Conservation (phyloP, 176 grass and related monocot species). For the Rhipidocladum racemiflorum region DNA sequence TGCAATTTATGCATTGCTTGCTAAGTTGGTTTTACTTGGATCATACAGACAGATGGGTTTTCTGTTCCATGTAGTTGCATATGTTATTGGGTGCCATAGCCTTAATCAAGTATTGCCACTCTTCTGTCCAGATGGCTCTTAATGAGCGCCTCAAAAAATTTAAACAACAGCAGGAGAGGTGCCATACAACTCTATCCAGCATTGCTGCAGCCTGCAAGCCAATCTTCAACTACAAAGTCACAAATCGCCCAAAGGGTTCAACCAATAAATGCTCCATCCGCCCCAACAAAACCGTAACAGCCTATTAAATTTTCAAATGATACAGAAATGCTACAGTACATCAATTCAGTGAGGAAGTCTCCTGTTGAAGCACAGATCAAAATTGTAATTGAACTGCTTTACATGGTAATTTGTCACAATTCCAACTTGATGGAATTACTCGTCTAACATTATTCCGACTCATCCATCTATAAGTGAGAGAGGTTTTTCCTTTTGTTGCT, state of each 20-base stretch:
- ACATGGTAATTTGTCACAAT: conserved; percentile 44
- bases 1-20: not conserved
- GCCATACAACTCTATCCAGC: conserved; percentile 60
- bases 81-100: not conserved
- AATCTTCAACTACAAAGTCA: conserved; percentile 28
- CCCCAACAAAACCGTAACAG: conserved; percentile 38
- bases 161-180: conserved; percentile 71
- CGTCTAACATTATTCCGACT: not conserved
- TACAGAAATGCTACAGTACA: conserved; percentile 65
- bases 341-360: conserved; percentile 73
- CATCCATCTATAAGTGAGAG: not conserved
- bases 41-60: not conserved
- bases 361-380: conserved; percentile 68
- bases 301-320: conserved; percentile 76
- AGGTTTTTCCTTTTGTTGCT: not conserved
- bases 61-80: not conserved
- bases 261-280: conserved; percentile 23
- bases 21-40: not conserved
- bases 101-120: not conserved
- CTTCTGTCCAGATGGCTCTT: conserved; percentile 47
- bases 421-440: conserved; percentile 1
- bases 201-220: conserved; percentile 49
- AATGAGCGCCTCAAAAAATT: conserved; percentile 71
- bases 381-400: conserved; percentile 64
- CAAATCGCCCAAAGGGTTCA: conserved; percentile 30